A percentile compares a stretch with the other conserved stretches of the same genome.
These are phyloP conservation scores for Amylostereum areolatum DNA, from an alignment of 1,284 basidiomycete genomes.

Conservation along the genomic window DNA sequence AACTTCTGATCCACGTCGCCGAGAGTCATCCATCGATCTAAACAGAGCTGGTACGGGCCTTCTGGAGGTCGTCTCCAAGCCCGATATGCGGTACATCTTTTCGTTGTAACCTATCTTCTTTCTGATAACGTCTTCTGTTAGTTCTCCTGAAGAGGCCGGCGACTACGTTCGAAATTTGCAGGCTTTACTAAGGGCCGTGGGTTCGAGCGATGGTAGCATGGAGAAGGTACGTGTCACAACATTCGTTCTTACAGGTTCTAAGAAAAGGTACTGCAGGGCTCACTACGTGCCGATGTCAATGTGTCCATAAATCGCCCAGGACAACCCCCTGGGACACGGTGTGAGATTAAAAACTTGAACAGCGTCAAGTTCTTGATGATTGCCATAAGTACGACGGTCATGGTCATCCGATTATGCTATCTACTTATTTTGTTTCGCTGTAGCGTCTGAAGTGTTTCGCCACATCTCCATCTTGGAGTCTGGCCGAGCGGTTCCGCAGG, in stretches of 20 bases:
- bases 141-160: slow-evolving; percentile 87
- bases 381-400: slow-evolving; percentile 68
- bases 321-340: slow-evolving; percentile 73
- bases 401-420: not conserved
- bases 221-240: slow-evolving; percentile 67
- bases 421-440: slow-evolving; percentile 4
- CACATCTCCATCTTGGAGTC: slow-evolving; percentile 58
- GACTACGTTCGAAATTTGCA: slow-evolving; percentile 87
- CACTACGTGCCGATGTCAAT: slow-evolving; percentile 93
- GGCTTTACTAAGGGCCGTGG: slow-evolving; percentile 74
- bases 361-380: slow-evolving; percentile 83
- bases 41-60: slow-evolving; percentile 88
- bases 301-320: slow-evolving; percentile 78
- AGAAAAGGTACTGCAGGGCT: slow-evolving; percentile 55
- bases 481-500: slow-evolving; percentile 58
- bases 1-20: slow-evolving; percentile 53
- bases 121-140: slow-evolving; percentile 21
- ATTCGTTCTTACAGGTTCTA: not conserved
- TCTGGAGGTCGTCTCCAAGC: slow-evolving; percentile 95
- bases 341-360: slow-evolving; percentile 97
- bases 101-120: not conserved
- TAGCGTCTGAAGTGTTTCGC: slow-evolving; percentile 66
- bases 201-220: slow-evolving; percentile 95
- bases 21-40: slow-evolving; percentile 72
- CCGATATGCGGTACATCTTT: slow-evolving; percentile 72